Conservation (phyloP, 768 basidiomycete genomes). For the Leccinum uliginosum region DNA sequence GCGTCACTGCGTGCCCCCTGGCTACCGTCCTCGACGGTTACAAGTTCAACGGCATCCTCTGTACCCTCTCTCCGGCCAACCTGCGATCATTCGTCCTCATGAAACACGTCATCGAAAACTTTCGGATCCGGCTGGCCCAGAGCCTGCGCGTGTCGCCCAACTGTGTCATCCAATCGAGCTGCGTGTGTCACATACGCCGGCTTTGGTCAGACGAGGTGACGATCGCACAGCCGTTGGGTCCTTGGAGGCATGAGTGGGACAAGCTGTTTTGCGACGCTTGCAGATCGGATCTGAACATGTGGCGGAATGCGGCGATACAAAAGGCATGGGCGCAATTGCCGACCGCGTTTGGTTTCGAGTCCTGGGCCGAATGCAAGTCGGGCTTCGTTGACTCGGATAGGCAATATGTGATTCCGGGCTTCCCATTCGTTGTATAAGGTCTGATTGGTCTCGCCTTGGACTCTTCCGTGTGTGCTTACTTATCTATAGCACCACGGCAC, state of each 20-base stretch:
- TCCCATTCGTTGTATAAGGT: too few relatives aligned
- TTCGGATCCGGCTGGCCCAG: background rate
- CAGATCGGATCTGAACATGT: background rate
- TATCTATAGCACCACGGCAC: too few relatives aligned
- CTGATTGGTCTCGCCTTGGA: too few relatives aligned
- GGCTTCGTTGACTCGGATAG: too few relatives aligned
- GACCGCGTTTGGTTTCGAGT: constrained; percentile 5
- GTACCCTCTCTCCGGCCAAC: constrained; percentile 3
- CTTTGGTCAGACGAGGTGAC: constrained; percentile 7
- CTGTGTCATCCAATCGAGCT: constrained; percentile 6
- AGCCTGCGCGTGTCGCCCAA: background rate
- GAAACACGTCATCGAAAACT: constrained; percentile 3
- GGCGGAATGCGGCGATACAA: constrained; percentile 1
- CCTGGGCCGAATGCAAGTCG: background rate
- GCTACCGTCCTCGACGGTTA: constrained; percentile 8
- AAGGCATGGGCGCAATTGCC: constrained; percentile 15
- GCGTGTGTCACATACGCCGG: background rate
- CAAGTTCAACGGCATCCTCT: background rate
- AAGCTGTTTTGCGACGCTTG: constrained; percentile 10
- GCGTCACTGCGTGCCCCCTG: constrained; percentile 3
- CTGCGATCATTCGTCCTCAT: constrained; percentile 7
- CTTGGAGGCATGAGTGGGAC: constrained; percentile 16
- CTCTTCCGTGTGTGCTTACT: background rate
- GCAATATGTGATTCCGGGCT: too few relatives aligned
- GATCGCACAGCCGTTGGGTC: constrained; percentile 1